These are phyloP conservation scores for Xerocomellus chrysenteron DNA, from an alignment of 768 basidiomycete species.

Conservation along the genomic window DNA sequence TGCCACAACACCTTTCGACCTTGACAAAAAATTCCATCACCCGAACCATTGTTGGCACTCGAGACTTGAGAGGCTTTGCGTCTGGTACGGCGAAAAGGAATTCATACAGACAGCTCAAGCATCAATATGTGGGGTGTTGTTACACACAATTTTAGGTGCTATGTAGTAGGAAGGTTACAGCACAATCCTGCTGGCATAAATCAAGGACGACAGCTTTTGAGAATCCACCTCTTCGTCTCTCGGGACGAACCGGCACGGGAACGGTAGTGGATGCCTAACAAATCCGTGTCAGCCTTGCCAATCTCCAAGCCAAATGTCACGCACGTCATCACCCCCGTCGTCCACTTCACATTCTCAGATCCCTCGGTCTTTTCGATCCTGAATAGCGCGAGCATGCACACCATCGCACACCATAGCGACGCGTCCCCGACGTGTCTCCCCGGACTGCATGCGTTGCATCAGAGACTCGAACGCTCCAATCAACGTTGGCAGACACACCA, in stretches of 20 bases:
- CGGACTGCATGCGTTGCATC: background rate
- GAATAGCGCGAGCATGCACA: slow-evolving; percentile 16
- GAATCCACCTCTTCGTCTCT: slow-evolving; percentile 17
- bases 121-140: too few relatives aligned
- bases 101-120: too few relatives aligned
- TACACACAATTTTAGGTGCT: too few relatives aligned
- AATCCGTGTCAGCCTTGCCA: background rate
- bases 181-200: too few relatives aligned
- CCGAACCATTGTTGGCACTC: too few relatives aligned
- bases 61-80: too few relatives aligned
- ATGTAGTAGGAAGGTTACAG: too few relatives aligned
- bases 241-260: background rate
- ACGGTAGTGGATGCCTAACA: slow-evolving; percentile 7
- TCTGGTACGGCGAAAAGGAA: too few relatives aligned
- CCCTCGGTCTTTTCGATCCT: slow-evolving; percentile 10
- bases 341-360: slow-evolving; percentile 18
- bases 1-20: too few relatives aligned
- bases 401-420: slow-evolving; percentile 24
- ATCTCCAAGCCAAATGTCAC: background rate
- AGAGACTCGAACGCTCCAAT: background rate
- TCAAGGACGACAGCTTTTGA: slow-evolving; percentile 11
- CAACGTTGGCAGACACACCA: slow-evolving; percentile 7
- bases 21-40: too few relatives aligned
- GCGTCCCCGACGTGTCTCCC: slow-evolving; percentile 24
- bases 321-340: slow-evolving; percentile 11